A percentile compares a stretch with the other conserved stretches of the same genome.
phyloP scores from a whole-genome alignment of 1,139 yeast genomes.

The Saccharomycopsis phalli region DNA sequence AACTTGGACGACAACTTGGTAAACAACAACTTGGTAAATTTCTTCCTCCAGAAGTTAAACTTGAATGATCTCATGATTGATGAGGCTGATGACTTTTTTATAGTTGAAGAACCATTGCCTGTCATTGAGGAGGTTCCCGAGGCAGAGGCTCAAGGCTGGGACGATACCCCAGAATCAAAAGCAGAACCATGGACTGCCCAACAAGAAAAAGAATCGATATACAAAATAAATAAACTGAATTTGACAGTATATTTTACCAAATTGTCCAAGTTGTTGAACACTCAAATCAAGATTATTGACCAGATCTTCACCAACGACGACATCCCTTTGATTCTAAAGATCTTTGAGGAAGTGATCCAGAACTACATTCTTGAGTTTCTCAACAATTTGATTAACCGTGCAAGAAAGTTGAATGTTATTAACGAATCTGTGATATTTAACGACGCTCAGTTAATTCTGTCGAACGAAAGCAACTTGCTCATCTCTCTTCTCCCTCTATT shows the following conservation, averaged over 20 bases:
- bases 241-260: slow-evolving; percentile 27
- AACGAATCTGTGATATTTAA: slow-evolving; percentile 18
- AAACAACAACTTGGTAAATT: slow-evolving; percentile 36
- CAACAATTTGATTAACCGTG: slow-evolving; percentile 16
- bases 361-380: slow-evolving; percentile 27
- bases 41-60: slow-evolving; percentile 34
- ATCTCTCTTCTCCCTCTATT: slow-evolving; percentile 24
- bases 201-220: slow-evolving; percentile 20
- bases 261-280: slow-evolving; percentile 24
- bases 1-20: slow-evolving; percentile 32
- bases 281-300: slow-evolving; percentile 31
- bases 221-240: slow-evolving; percentile 28
- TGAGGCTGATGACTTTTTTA: slow-evolving; percentile 23
- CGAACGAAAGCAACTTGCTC: slow-evolving; percentile 1
- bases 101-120: neutral
- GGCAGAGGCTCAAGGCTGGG: slow-evolving; percentile 22
- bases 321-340: slow-evolving; percentile 26
- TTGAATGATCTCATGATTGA: slow-evolving; percentile 32
- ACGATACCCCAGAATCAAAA: slow-evolving; percentile 23
- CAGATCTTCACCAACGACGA: slow-evolving; percentile 25
- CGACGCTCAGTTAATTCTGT: neutral
- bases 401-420: slow-evolving; percentile 12
- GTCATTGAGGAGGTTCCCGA: no score
- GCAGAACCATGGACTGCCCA: no score
- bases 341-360: slow-evolving; percentile 30